These are phyloP conservation scores for Plasmopara halstedii DNA, from an alignment of 352 stramenopile species.

Conservation along the genomic window DNA sequence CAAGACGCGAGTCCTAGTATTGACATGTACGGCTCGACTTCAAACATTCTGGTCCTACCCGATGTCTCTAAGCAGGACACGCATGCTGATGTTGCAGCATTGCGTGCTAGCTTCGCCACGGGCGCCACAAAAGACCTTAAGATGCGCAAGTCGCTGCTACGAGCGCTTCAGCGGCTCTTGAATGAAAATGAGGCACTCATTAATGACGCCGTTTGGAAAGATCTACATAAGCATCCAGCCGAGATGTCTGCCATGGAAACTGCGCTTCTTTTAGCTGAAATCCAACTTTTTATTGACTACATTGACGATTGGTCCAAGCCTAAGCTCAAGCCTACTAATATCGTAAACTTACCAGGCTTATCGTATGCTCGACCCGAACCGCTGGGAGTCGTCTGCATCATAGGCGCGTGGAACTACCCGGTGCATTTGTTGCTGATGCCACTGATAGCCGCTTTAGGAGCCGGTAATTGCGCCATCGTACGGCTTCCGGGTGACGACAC, in stretches of 20 bases:
- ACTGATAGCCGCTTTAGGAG: slow-evolving; percentile 69
- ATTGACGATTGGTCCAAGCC: slow-evolving; percentile 59
- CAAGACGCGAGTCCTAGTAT: slow-evolving; percentile 1
- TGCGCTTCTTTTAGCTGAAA: slow-evolving; percentile 39
- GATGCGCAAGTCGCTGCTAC: slow-evolving; percentile 37
- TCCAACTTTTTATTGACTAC: slow-evolving; percentile 75
- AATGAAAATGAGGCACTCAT: slow-evolving; percentile 38
- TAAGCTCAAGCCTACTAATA: slow-evolving; percentile 35
- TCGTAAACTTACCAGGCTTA: slow-evolving; percentile 46
- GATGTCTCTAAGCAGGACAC: slow-evolving; percentile 52
- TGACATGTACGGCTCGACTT: slow-evolving; percentile 5
- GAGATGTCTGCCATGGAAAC: slow-evolving; percentile 61
- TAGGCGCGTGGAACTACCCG: slow-evolving; percentile 92
- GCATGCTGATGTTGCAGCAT: slow-evolving; percentile 31
- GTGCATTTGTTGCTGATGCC: slow-evolving; percentile 71
- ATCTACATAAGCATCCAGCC: slow-evolving; percentile 63
- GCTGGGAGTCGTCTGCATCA: slow-evolving; percentile 83
- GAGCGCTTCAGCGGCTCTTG: slow-evolving; percentile 40
- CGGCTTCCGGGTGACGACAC: slow-evolving; percentile 89
- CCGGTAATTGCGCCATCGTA: slow-evolving; percentile 91
- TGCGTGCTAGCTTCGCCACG: slow-evolving; percentile 41
- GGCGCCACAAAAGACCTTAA: slow-evolving; percentile 38
- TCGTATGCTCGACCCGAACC: slow-evolving; percentile 66
- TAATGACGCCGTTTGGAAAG: slow-evolving; percentile 47
- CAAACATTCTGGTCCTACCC: slow-evolving; percentile 16